phyloP scores from a whole-genome alignment of 441 rosid genomes.

The Gossypium schwendimanii region DNA sequence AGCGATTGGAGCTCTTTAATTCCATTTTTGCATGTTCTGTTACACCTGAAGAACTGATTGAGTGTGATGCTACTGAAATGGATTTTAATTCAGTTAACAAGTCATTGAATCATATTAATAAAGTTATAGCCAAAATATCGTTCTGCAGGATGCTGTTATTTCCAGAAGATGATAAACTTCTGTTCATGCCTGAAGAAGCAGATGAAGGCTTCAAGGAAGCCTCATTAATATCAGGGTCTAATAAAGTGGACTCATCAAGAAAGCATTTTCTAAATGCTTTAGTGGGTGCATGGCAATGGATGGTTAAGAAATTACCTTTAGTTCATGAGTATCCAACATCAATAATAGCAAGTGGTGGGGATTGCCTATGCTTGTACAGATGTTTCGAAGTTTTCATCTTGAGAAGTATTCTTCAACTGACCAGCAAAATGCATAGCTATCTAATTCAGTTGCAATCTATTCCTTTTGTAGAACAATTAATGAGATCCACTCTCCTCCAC shows the following conservation, averaged over 20 bases:
- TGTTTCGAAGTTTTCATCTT: constrained; percentile 64
- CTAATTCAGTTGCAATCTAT: constrained; percentile 51
- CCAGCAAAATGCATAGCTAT: constrained; percentile 38
- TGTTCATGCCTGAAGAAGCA: constrained; percentile 24
- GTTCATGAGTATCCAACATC: constrained; percentile 22
- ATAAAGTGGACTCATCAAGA: constrained; percentile 33
- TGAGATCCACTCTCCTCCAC: constrained; percentile 60
- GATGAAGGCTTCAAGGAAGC: constrained; percentile 23
- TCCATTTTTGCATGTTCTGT: constrained; percentile 37
- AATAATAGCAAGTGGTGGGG: constrained; percentile 19
- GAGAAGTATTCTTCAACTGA: constrained; percentile 48
- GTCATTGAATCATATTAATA: constrained; percentile 49
- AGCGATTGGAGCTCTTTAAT: constrained; percentile 48
- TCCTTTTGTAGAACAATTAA: constrained; percentile 64
- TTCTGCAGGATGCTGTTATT: constrained; percentile 56
- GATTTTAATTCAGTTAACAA: constrained; percentile 35
- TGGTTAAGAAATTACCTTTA: constrained; percentile 48
- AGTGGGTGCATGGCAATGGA: constrained; percentile 54
- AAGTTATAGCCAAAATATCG: constrained; percentile 52
- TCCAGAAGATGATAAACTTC: constrained; percentile 32
- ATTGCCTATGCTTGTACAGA: constrained; percentile 43
- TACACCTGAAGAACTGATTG: constrained; percentile 47
- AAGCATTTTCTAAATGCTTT: constrained; percentile 46
- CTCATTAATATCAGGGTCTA: constrained; percentile 26
- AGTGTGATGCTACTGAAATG: constrained; percentile 40